Evolutionary conservation across 1,284 basidiomycete species (phyloP), one percentile per base, ranked within the genome.

Genomic region (Peniophora sp.): DNA sequence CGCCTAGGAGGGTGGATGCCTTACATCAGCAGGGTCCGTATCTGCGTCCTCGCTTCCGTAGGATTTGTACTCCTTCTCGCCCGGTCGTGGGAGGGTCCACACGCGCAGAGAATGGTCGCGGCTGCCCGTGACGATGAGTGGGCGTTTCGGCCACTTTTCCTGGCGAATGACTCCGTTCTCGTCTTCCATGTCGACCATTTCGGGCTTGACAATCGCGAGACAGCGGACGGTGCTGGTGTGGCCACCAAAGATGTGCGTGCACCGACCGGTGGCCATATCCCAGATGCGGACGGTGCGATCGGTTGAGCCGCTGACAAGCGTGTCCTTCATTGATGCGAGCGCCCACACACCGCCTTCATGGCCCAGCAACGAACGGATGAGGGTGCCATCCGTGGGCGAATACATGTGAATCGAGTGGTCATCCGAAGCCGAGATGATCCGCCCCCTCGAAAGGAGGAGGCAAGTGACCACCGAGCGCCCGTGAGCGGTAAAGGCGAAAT

Each of bases 301-400:
- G 3, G 95, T 97, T 34, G 89, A 92, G 17, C 94, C 95, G 54
- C 87, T 92, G 54, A 97, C 94, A 11, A 97, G 80, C 1, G 84
- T 88, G 62, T 96, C 87, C 63, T 88, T 84, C 52, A 78, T 85
- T 2, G 86, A 84, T 1, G 88, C 87, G 18, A 97, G 73, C 8
- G 95, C 94, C 94, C 94, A 97, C 2, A 97, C 92, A 32, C 95
- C 94, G 41, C 94, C 94, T 61, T 94, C 89, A 62, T 97, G 95
- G 2, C 94, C 94, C 52, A 88, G 78, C 18, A 97, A 75, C 1
- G 84, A 80, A 49, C 79, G 82, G 3, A 86, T 67, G 22, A 91
- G 75, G 46, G 81, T 75, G 5, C 94, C 94, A 0, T 86, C 91
- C 22, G 75, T 66, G 15, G 92, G 92, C 23, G 85, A 86, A 66